Percentiles rank a stretch among this genome's conserved stretches.
These are phyloP conservation scores for Pyrenophora graminea DNA, from an alignment of 2,329 filamentous ascomycete species.

Conservation along the genomic window DNA sequence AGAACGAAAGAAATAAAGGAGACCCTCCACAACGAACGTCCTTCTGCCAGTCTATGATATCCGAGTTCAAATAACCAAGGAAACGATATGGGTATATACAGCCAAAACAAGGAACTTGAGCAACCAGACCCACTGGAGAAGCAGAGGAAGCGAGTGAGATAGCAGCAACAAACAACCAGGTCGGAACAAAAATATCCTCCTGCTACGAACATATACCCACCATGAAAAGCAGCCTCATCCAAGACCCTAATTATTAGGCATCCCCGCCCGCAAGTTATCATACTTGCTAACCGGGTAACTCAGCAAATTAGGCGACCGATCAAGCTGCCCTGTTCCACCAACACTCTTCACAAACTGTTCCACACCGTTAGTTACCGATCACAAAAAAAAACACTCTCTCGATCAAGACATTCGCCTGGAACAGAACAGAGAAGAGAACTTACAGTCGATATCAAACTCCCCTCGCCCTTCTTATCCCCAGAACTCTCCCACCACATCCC, in stretches of 20 bases:
- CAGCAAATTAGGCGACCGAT: conserved; percentile 63
- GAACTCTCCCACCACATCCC: conserved; percentile 48
- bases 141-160: background rate
- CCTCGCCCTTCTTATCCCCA: conserved; percentile 37
- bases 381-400: background rate
- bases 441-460: conserved; percentile 41
- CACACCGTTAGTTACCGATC: conserved; percentile 4
- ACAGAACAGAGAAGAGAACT: background rate
- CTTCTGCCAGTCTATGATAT: too few species aligned
- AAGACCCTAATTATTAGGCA: conserved; percentile 24
- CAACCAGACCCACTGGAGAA: background rate
- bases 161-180: background rate
- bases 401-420: background rate
- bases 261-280: conserved; percentile 60
- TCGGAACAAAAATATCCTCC: background rate
- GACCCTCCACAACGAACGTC: background rate
- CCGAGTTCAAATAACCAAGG: background rate
- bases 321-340: conserved; percentile 58
- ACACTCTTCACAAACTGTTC: conserved; percentile 56
- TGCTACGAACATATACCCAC: too few species aligned
- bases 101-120: background rate
- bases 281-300: conserved; percentile 70
- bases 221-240: too few species aligned
- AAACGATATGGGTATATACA: background rate
- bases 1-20: background rate